A percentile compares a stretch with the other conserved stretches of the same genome.
Evolutionary conservation across 768 basidiomycete genomes (phyloP).

Genomic region (Steccherinum ochraceum): DNA sequence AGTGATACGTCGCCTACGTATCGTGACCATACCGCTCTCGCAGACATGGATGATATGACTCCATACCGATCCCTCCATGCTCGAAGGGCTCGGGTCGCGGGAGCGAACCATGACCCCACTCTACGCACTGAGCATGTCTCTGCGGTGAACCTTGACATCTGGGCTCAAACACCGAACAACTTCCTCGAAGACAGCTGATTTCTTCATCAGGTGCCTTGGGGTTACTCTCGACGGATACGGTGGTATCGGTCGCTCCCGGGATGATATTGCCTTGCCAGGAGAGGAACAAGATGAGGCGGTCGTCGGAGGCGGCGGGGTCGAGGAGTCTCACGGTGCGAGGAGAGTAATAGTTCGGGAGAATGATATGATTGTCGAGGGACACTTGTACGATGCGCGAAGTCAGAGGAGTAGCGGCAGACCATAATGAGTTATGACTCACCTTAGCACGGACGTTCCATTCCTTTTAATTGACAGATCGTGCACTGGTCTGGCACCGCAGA

Average conservation of each 20-base stretch:
- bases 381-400: constrained; percentile 74
- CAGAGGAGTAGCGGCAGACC: background rate
- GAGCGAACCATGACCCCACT: constrained; percentile 88
- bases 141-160: constrained; percentile 90
- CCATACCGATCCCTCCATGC: constrained; percentile 84
- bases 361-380: constrained; percentile 92
- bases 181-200: constrained; percentile 94
- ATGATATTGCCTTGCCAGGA: constrained; percentile 99
- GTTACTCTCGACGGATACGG: constrained; percentile 61
- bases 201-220: constrained; percentile 89
- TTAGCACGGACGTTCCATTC: constrained; percentile 80
- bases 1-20: constrained; percentile 99
- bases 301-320: constrained; percentile 93
- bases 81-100: constrained; percentile 63
- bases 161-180: constrained; percentile 82
- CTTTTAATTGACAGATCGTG: constrained; percentile 78
- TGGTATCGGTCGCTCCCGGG: constrained; percentile 92
- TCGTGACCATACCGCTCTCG: constrained; percentile 79
- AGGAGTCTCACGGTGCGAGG: constrained; percentile 93
- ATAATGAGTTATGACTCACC: constrained; percentile 28
- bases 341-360: constrained; percentile 94
- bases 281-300: constrained; percentile 97
- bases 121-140: constrained; percentile 96
- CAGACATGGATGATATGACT: constrained; percentile 89
- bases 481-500: constrained; percentile 71